A percentile compares a stretch with the other conserved stretches of the same genome.
These are phyloP conservation scores for Taphrina flavorubra DNA, from an alignment of 1,139 yeast species.

Conservation along the genomic window DNA sequence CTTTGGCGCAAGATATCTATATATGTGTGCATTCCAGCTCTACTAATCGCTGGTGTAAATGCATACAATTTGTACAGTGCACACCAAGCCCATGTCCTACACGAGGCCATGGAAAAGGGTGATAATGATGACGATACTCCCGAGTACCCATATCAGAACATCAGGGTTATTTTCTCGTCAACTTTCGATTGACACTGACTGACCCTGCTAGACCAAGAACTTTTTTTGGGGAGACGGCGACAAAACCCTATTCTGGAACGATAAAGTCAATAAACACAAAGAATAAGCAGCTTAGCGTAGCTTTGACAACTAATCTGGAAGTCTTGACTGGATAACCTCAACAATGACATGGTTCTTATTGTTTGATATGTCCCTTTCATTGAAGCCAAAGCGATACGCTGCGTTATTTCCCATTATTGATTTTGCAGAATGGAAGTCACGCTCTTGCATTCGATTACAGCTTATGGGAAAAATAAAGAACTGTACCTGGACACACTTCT, in stretches of 20 bases:
- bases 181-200: background rate
- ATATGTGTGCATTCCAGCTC: constrained; percentile 79
- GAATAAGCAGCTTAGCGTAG: background rate
- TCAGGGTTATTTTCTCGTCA: constrained; percentile 63
- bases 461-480: too few species aligned
- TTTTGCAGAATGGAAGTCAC: too few species aligned
- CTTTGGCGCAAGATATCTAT: constrained; percentile 85
- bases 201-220: constrained; percentile 39
- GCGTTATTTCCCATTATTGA: too few species aligned
- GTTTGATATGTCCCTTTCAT: too few species aligned
- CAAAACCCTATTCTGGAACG: constrained; percentile 95
- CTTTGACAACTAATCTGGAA: background rate
- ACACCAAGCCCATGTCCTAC: constrained; percentile 89
- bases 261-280: constrained; percentile 81
- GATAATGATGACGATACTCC: constrained; percentile 47
- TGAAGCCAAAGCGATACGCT: too few species aligned
- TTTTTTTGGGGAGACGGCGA: constrained; percentile 88
- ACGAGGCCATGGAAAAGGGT: constrained; percentile 62
- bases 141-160: constrained; percentile 87
- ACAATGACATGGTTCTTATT: too few species aligned
- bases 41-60: constrained; percentile 76
- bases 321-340: too few species aligned
- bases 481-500: too few species aligned
- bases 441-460: too few species aligned
- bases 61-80: constrained; percentile 79